Conservation (phyloP, 2,329 filamentous ascomycete genomes). For the Trichoderma aggressivum region DNA sequence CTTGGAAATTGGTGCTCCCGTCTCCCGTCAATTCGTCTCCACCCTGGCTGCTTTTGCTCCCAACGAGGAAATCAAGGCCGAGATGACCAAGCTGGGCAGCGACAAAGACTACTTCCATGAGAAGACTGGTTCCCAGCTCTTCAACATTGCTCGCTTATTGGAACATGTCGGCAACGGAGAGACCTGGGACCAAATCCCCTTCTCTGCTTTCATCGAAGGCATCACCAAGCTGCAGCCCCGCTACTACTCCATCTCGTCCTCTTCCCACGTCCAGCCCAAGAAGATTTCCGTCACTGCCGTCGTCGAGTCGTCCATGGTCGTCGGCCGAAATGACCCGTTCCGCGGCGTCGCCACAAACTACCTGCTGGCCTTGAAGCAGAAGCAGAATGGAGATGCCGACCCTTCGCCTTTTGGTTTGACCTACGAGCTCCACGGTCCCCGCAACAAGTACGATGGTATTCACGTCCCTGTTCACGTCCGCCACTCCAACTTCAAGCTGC, state of each 20-base stretch:
- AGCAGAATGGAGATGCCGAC: slow-evolving; percentile 83
- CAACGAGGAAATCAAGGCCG: slow-evolving; percentile 76
- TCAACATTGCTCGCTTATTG: slow-evolving; percentile 87
- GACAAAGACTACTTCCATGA: slow-evolving; percentile 96
- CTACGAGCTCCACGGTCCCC: slow-evolving; percentile 82
- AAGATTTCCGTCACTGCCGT: slow-evolving; percentile 94
- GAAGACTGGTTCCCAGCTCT: slow-evolving; percentile 74
- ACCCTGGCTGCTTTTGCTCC: slow-evolving; percentile 87
- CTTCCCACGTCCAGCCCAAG: slow-evolving; percentile 87
- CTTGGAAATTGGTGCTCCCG: slow-evolving; percentile 91
- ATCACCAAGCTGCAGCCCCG: slow-evolving; percentile 93
- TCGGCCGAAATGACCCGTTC: slow-evolving; percentile 74
- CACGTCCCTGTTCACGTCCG: slow-evolving; percentile 94
- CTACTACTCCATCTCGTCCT: slow-evolving; percentile 99
- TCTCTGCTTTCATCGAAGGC: slow-evolving; percentile 91
- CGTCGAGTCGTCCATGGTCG: slow-evolving; percentile 77
- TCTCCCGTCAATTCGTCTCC: slow-evolving; percentile 92
- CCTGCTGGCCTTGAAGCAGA: slow-evolving; percentile 88
- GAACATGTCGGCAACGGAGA: slow-evolving; percentile 67
- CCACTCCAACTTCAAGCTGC: slow-evolving; percentile 98
- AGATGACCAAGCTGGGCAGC: slow-evolving; percentile 81
- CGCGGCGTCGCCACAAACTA: slow-evolving; percentile 98
- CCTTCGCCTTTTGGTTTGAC: slow-evolving; percentile 80
- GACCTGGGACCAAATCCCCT: slow-evolving; percentile 81
- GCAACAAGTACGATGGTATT: slow-evolving; percentile 95